Percentiles rank a stretch among this genome's conserved stretches.
phyloP scores from a whole-genome alignment of 305 asterid species.

The Coffea humblotiana region DNA sequence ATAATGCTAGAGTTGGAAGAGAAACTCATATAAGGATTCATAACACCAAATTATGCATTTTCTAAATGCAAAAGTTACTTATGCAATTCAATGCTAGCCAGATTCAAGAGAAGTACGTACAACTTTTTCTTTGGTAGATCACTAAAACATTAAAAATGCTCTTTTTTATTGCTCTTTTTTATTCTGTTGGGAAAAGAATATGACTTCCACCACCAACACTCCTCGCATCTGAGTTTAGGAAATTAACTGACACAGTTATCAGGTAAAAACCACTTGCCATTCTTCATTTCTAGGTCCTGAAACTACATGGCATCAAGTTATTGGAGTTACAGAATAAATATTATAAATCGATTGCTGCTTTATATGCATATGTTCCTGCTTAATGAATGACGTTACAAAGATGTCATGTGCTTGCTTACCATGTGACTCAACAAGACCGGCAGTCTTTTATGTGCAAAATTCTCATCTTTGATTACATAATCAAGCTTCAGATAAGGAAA shows the following conservation, averaged over 20 bases:
- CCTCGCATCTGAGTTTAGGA: neutral
- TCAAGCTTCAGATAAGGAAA: neutral
- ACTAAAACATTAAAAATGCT: neutral
- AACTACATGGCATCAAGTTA: neutral
- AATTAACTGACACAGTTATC: neutral
- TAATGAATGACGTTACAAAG: neutral
- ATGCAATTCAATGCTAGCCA: neutral
- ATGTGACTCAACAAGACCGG: neutral
- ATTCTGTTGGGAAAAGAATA: neutral
- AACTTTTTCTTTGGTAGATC: neutral
- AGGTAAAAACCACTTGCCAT: neutral
- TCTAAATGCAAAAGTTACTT: neutral
- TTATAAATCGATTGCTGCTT: neutral
- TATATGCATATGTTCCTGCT: neutral
- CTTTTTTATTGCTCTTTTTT: neutral
- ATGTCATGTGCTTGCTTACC: neutral
- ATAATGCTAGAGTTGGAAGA: neutral
- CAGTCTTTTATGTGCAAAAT: neutral
- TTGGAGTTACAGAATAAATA: neutral
- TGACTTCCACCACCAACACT: neutral
- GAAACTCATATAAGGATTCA: slow-evolving; percentile 1
- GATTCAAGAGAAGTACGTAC: neutral
- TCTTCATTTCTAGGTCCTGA: neutral
- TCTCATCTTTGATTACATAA: neutral
- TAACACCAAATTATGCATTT: neutral